Conservation (phyloP, 441 rosid genomes). For the Hura crepitans region DNA sequence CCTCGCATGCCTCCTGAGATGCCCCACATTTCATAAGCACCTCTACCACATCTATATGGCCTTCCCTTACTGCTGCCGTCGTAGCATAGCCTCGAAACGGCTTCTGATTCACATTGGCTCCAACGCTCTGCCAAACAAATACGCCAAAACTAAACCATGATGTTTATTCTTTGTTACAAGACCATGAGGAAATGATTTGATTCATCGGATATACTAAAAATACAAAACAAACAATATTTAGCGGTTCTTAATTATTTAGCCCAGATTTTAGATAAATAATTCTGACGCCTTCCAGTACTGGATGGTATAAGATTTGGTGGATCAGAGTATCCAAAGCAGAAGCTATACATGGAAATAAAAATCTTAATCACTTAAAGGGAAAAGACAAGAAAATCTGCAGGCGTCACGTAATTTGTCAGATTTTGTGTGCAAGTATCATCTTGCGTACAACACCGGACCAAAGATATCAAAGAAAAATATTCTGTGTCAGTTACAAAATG, state of each 20-base stretch:
- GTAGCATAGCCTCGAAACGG: constrained; percentile 85
- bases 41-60: constrained; percentile 66
- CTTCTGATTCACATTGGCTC: constrained; percentile 88
- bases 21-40: constrained; percentile 79
- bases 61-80: constrained; percentile 86
- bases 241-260: neutral
- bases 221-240: no score
- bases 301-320: neutral
- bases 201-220: no score
- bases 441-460: constrained; percentile 6
- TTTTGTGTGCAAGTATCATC: neutral
- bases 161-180: neutral
- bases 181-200: no score
- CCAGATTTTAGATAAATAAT: constrained; percentile 7
- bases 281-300: neutral
- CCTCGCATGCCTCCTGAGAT: constrained; percentile 91
- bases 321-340: constrained; percentile 1
- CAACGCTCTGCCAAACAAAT: constrained; percentile 51
- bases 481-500: neutral
- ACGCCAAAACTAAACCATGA: neutral
- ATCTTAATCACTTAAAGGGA: neutral
- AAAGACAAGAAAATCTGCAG: constrained; percentile 16
- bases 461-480: constrained; percentile 7
- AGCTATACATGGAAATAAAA: neutral
- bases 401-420: constrained; percentile 19